Conservation (phyloP, 2,329 filamentous ascomycete genomes). For the Balansia obtecta region DNA sequence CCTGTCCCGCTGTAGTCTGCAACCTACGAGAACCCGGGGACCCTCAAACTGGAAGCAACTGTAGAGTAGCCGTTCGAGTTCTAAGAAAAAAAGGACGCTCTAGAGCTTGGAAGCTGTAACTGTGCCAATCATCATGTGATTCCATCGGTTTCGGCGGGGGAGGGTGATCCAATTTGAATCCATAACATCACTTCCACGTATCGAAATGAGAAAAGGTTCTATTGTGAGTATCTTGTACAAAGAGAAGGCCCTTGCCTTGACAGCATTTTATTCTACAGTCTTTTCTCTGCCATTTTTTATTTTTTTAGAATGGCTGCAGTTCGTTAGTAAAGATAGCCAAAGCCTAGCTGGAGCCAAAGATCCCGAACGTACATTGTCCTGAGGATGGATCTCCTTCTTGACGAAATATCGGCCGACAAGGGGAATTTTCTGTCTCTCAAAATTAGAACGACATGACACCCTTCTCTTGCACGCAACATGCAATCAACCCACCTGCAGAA, state of each 20-base stretch:
- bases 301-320: conserved; percentile 27
- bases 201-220: conserved; percentile 16
- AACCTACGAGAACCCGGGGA: neutral
- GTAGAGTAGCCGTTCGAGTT: too few relatives aligned
- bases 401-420: conserved; percentile 37
- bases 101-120: too few relatives aligned
- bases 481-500: conserved; percentile 37
- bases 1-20: neutral
- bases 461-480: too few relatives aligned
- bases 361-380: conserved; percentile 45
- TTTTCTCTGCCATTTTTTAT: conserved; percentile 10
- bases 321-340: conserved; percentile 12
- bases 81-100: too few relatives aligned
- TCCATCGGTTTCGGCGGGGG: too few relatives aligned
- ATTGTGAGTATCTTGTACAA: conserved; percentile 28
- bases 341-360: neutral
- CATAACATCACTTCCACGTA: neutral
- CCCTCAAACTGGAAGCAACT: too few relatives aligned
- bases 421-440: conserved; percentile 37
- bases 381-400: conserved; percentile 42
- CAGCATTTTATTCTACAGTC: conserved; percentile 17
- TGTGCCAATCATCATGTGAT: too few relatives aligned
- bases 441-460: neutral
- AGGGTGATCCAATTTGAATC: too few relatives aligned
- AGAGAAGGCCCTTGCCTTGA: conserved; percentile 15